Evolutionary conservation across 2,329 filamentous ascomycete genomes (phyloP).

Genomic region (Xylaria arbuscula): DNA sequence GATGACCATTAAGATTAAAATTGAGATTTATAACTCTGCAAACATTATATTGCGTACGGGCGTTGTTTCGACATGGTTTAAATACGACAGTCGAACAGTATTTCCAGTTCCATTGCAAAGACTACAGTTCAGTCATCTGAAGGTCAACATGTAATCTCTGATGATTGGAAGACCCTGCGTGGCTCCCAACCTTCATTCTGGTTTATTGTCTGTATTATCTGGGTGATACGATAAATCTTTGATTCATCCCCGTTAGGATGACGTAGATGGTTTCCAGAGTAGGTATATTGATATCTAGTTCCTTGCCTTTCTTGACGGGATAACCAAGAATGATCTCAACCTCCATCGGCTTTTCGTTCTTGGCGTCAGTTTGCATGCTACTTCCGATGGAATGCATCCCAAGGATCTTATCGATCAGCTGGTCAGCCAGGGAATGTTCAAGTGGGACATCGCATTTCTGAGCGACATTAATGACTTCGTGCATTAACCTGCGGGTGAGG

Average conservation of each 20-base stretch:
- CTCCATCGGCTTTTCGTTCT: slow-evolving; percentile 68
- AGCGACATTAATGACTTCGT: slow-evolving; percentile 67
- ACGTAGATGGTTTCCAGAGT: slow-evolving; percentile 57
- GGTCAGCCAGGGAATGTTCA: slow-evolving; percentile 59
- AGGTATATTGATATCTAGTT: slow-evolving; percentile 65
- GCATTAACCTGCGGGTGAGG: slow-evolving; percentile 62
- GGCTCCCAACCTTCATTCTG: neutral
- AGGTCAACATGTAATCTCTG: neutral
- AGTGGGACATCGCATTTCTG: slow-evolving; percentile 62
- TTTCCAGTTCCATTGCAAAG: no score
- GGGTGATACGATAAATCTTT: slow-evolving; percentile 30
- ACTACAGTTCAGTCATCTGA: no score
- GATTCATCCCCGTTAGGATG: slow-evolving; percentile 51
- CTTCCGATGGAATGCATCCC: slow-evolving; percentile 57
- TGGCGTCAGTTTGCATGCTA: slow-evolving; percentile 69
- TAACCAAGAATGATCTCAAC: slow-evolving; percentile 72
- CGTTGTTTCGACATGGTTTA: no score
- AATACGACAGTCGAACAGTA: no score
- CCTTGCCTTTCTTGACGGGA: slow-evolving; percentile 65
- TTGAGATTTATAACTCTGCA: no score
- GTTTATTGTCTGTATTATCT: neutral
- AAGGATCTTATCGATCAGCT: slow-evolving; percentile 60
- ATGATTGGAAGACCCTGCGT: neutral
- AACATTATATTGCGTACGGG: no score
- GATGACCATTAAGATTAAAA: no score